Evolutionary conservation across 2,329 filamentous ascomycete genomes (phyloP).

Genomic region (Cercospora brassicicola): DNA sequence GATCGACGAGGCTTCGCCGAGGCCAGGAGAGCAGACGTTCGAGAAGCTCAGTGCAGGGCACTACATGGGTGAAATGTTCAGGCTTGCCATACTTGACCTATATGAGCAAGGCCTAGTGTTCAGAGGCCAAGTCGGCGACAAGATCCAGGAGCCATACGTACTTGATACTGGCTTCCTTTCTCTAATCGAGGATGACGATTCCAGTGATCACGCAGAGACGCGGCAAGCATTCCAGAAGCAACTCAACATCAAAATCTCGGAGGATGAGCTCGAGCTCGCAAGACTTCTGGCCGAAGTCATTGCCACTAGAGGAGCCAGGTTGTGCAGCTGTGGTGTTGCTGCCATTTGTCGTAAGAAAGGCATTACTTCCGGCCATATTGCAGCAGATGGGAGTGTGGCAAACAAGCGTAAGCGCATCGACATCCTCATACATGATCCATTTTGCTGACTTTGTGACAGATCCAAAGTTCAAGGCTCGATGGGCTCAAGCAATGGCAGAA

Average conservation of each 20-base stretch:
- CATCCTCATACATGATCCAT: not conserved
- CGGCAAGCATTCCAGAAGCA: conserved; percentile 29
- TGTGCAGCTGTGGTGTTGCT: not conserved
- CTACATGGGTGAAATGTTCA: conserved; percentile 93
- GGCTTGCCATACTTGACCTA: conserved; percentile 79
- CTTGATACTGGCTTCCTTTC: conserved; percentile 90
- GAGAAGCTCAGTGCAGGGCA: conserved; percentile 98
- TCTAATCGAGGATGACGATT: conserved; percentile 69
- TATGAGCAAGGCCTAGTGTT: conserved; percentile 78
- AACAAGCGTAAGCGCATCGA: not conserved
- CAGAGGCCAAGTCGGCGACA: conserved; percentile 71
- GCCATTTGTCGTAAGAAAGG: not conserved
- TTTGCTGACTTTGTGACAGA: conserved; percentile 18
- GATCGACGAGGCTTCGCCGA: conserved; percentile 87
- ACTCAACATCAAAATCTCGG: conserved; percentile 27
- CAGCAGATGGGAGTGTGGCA: not conserved
- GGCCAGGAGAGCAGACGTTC: conserved; percentile 90
- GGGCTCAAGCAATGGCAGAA: conserved; percentile 44
- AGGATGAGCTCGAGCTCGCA: not conserved
- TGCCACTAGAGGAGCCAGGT: conserved; percentile 10
- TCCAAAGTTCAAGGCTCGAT: conserved; percentile 44
- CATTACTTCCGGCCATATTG: not conserved
- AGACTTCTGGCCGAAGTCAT: not conserved
- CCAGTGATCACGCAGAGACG: conserved; percentile 27
- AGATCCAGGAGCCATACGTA: conserved; percentile 77